Conservation (phyloP, 2,329 filamentous ascomycete species). For the Scedosporium boydii region DNA sequence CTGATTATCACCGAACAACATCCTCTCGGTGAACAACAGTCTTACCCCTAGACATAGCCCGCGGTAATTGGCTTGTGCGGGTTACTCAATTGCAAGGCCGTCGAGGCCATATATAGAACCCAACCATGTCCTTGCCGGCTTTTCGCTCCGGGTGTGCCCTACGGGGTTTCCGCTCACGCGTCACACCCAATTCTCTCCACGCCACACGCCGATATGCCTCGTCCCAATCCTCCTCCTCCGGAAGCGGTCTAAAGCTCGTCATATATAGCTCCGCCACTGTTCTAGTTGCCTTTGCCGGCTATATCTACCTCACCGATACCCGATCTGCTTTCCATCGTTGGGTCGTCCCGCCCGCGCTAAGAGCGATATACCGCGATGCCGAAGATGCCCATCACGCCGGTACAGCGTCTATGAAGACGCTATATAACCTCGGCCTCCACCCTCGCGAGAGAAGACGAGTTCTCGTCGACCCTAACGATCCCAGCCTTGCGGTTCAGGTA, state of each 20-base stretch:
- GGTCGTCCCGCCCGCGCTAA: conserved; percentile 55
- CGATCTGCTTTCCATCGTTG: conserved; percentile 61
- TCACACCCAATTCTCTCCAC: conserved; percentile 4
- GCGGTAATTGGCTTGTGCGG: background rate
- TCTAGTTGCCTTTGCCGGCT: conserved; percentile 36
- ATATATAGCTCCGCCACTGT: conserved; percentile 30
- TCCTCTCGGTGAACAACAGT: background rate
- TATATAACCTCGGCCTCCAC: conserved; percentile 68
- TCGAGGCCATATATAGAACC: background rate
- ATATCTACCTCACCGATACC: conserved; percentile 67
- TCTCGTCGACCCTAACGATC: conserved; percentile 27
- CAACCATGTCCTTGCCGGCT: conserved; percentile 10
- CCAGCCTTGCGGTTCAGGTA: conserved; percentile 37
- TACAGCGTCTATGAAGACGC: conserved; percentile 57
- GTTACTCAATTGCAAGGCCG: conserved; percentile 1
- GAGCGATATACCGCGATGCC: conserved; percentile 60
- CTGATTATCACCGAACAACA: background rate
- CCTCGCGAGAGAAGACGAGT: conserved; percentile 63
- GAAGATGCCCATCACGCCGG: conserved; percentile 89
- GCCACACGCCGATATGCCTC: conserved; percentile 22
- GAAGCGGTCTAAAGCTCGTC: conserved; percentile 24
- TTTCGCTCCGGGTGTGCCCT: conserved; percentile 10
- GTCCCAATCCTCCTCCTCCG: conserved; percentile 15
- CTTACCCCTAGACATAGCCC: background rate
- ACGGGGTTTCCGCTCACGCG: conserved; percentile 8